These are phyloP conservation scores for Penicillium rolfsii DNA, from an alignment of 2,329 filamentous ascomycete genomes.

Conservation along the genomic window DNA sequence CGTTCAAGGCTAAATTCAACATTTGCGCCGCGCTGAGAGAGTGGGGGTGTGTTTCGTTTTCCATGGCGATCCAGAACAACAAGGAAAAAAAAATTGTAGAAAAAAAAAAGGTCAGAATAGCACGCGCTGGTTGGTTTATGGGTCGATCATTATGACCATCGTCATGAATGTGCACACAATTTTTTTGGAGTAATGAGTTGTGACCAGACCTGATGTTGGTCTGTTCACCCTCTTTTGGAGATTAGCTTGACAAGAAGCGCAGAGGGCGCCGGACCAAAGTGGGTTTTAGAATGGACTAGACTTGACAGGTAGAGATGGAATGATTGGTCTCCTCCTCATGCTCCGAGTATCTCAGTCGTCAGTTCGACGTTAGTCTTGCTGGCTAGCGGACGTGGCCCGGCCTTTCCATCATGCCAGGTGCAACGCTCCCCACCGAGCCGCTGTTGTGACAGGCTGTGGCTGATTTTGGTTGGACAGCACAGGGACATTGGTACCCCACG, in stretches of 20 bases:
- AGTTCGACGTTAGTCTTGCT: too few relatives aligned
- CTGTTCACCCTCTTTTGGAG: conserved; percentile 18
- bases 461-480: conserved; percentile 22
- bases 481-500: conserved; percentile 12
- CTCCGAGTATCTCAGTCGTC: neutral
- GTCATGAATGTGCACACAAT: conserved; percentile 5
- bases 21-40: conserved; percentile 5
- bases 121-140: conserved; percentile 1
- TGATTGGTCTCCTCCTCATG: conserved; percentile 10
- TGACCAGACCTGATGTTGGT: conserved; percentile 11
- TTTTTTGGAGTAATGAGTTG: conserved; percentile 18
- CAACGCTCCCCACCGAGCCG: conserved; percentile 22
- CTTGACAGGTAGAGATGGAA: conserved; percentile 10
- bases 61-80: neutral
- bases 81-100: neutral
- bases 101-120: neutral
- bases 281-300: conserved; percentile 14
- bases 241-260: conserved; percentile 18
- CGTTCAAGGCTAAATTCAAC: conserved; percentile 11
- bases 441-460: conserved; percentile 18
- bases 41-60: neutral
- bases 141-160: conserved; percentile 19
- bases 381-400: conserved; percentile 16
- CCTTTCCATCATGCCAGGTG: conserved; percentile 11
- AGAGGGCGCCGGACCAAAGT: neutral